Conservation (phyloP, 2,329 filamentous ascomycete genomes). For the Seiridium cupressi region DNA sequence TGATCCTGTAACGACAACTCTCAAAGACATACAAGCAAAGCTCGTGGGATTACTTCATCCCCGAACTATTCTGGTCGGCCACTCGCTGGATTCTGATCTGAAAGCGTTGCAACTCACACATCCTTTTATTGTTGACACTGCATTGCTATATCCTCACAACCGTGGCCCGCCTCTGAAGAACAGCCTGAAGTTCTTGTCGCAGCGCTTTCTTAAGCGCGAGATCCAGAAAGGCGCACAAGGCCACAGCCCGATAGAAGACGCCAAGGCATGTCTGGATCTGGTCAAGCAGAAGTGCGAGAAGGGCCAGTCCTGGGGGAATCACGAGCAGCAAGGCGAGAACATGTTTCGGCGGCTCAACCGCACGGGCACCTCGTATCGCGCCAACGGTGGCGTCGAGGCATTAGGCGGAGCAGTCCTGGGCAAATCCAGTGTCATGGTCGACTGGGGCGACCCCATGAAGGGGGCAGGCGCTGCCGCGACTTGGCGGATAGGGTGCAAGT, state of each 20-base stretch:
- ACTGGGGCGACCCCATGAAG: constrained; percentile 79
- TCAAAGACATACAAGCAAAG: constrained; percentile 77
- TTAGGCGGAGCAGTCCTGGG: constrained; percentile 53
- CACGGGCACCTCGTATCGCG: constrained; percentile 60
- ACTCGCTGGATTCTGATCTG: constrained; percentile 81
- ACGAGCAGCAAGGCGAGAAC: constrained; percentile 77
- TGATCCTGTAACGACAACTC: constrained; percentile 76
- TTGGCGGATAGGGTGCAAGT: constrained; percentile 54
- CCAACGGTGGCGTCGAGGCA: constrained; percentile 56
- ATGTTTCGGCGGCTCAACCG: constrained; percentile 80
- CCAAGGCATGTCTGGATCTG: constrained; percentile 85
- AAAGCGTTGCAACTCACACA: constrained; percentile 83
- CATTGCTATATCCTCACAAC: constrained; percentile 85
- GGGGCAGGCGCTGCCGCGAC: constrained; percentile 56
- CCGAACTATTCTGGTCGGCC: constrained; percentile 72
- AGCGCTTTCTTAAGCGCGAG: constrained; percentile 81
- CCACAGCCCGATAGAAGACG: constrained; percentile 92
- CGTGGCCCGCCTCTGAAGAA: constrained; percentile 87
- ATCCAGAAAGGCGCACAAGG: constrained; percentile 79
- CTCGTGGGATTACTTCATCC: constrained; percentile 72
- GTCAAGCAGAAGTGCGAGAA: constrained; percentile 96
- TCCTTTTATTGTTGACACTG: constrained; percentile 91
- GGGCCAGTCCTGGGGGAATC: constrained; percentile 80
- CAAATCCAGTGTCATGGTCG: constrained; percentile 73
- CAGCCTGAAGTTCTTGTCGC: constrained; percentile 82